Conservation (phyloP, 805 yeast genomes). For the Barnettozyma sucrosica region DNA sequence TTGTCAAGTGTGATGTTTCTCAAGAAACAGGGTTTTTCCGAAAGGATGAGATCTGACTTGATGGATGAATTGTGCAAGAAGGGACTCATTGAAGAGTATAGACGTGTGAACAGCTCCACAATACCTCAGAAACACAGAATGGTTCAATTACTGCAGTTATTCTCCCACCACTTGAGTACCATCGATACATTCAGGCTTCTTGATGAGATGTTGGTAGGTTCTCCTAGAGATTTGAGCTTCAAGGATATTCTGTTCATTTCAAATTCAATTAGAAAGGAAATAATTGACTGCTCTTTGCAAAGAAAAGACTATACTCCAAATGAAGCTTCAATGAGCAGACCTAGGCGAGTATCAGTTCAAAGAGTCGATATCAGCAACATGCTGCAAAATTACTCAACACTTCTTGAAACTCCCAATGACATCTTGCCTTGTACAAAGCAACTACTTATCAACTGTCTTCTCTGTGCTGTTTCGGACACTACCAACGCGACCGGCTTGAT, state of each 20-base stretch:
- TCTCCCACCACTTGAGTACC: conserved; percentile 1
- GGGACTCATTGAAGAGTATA: background rate
- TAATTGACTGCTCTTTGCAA: conserved; percentile 4
- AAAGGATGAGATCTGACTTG: background rate
- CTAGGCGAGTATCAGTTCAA: conserved; percentile 12
- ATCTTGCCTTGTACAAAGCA: background rate
- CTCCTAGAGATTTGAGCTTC: background rate
- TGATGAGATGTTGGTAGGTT: background rate
- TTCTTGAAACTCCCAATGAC: background rate
- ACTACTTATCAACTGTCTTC: conserved; percentile 11
- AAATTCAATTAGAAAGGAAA: conserved; percentile 4
- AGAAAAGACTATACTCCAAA: conserved; percentile 5
- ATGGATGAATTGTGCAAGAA: background rate
- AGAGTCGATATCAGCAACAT: conserved; percentile 15
- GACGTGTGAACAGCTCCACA: background rate
- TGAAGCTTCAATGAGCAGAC: background rate
- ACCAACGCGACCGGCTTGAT: conserved; percentile 20
- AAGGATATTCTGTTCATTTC: conserved; percentile 13
- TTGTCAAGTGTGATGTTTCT: background rate
- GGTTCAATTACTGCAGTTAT: background rate
- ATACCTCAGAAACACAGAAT: background rate
- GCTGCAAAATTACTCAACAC: background rate
- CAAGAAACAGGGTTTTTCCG: background rate
- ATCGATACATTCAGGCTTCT: conserved; percentile 1
- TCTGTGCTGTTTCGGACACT: conserved; percentile 8